Conservation (phyloP, 768 basidiomycete genomes). For the Amanita subjunquillea region DNA sequence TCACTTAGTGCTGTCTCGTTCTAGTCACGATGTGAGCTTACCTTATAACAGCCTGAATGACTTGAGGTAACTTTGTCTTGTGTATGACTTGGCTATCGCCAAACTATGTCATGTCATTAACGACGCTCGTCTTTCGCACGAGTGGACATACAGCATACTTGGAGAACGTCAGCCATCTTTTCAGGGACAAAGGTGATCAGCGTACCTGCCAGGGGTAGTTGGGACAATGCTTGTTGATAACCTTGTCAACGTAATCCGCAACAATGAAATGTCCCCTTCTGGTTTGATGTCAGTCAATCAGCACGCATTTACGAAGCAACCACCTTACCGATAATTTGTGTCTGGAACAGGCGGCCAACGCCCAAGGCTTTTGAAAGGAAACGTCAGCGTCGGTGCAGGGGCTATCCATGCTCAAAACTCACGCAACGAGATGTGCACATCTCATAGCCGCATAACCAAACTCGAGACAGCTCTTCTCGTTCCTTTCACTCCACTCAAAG, state of each 20-base stretch:
- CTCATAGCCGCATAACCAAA: conserved; percentile 79
- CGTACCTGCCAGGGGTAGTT: conserved; percentile 69
- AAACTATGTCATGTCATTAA: conserved; percentile 37
- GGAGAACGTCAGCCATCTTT: not conserved
- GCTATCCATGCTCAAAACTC: conserved; percentile 17
- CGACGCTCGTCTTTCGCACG: not conserved
- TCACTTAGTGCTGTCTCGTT: not conserved
- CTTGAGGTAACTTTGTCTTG: conserved; percentile 58
- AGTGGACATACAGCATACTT: conserved; percentile 53
- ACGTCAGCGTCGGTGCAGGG: not conserved
- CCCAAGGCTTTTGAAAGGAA: conserved; percentile 31
- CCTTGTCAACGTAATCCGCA: conserved; percentile 57
- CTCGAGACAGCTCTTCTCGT: conserved; percentile 57
- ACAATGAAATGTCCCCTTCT: conserved; percentile 69
- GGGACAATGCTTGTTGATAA: conserved; percentile 49
- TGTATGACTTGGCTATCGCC: conserved; percentile 65
- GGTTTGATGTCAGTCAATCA: conserved; percentile 13
- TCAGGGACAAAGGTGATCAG: conserved; percentile 4
- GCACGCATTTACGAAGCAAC: not conserved
- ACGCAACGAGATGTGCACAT: conserved; percentile 64
- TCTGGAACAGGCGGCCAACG: conserved; percentile 75
- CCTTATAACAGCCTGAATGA: conserved; percentile 70
- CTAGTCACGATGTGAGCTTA: conserved; percentile 14
- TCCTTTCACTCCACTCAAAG: conserved; percentile 70
- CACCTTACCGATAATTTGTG: conserved; percentile 60